phyloP scores from a whole-genome alignment of 148 eudicot genomes.

The Vaccinium myrtillus region DNA sequence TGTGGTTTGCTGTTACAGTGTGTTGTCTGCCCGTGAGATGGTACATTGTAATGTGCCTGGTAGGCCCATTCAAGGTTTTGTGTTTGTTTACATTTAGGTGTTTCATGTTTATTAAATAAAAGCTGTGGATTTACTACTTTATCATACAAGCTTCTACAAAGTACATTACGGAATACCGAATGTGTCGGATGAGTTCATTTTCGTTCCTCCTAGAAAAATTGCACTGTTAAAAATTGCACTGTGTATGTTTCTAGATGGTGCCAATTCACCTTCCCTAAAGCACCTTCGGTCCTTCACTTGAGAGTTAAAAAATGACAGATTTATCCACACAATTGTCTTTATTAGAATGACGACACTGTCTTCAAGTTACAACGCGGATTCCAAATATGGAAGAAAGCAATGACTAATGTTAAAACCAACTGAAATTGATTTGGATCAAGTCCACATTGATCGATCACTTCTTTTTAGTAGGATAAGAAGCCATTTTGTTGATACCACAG shows the following conservation, averaged over 20 bases:
- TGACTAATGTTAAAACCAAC: background rate
- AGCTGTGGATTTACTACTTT: background rate
- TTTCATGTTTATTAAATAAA: background rate
- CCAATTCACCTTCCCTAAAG: too few relatives aligned
- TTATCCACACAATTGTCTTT: background rate
- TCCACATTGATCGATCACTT: slow-evolving; percentile 24
- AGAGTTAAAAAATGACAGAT: background rate
- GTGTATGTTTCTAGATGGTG: too few relatives aligned
- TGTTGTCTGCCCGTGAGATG: background rate
- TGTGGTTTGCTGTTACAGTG: background rate
- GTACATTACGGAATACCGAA: too few relatives aligned
- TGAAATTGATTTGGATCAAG: background rate
- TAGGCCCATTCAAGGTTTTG: background rate
- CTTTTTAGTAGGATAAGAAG: slow-evolving; percentile 86
- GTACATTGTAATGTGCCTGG: background rate
- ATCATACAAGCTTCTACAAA: background rate
- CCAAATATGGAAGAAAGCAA: background rate
- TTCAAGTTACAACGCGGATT: background rate
- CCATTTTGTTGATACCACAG: slow-evolving; percentile 91
- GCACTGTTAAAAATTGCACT: too few relatives aligned
- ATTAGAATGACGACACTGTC: background rate
- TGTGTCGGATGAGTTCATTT: too few relatives aligned
- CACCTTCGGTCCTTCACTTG: background rate
- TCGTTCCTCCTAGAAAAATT: too few relatives aligned
- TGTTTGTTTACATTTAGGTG: background rate